Evolutionary conservation across 1,284 basidiomycete genomes (phyloP), one percentile per base, ranked within the genome.

Genomic region (Lignosus rhinocerotis): DNA sequence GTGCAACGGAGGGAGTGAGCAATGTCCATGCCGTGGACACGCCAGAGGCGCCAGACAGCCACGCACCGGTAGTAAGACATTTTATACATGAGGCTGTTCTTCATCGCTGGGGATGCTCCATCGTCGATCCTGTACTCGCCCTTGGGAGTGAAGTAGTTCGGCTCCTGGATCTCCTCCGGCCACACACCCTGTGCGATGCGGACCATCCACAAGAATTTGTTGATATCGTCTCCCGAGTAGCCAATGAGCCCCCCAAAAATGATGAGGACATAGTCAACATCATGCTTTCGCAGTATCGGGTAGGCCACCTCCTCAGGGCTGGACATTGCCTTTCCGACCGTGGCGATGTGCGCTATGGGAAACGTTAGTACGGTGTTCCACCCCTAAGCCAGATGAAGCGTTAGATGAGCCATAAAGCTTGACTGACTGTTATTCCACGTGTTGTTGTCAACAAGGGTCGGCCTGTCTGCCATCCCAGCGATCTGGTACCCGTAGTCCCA

Each of bases 401-500:
- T 48, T 17, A 2, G 8, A 25, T 42, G 9, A 30, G 17, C 19
- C 34, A 38, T 36, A 43, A 41, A 21, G 51, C 10, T 32, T 21
- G 25, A 80, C 91, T 67, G 65, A 94, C 93, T 99, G 78, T 99
- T 99, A 78, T 99, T 99, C 97, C 97, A 99, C 1, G 97, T 99
- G 74, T 99, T 99, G 80, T 99, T 99, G 76, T 99, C 97, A 10
- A 99, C 97, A 59, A 99, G 79, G 2, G 95, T 97, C n/a, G 93
- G 88, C 44, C 97, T 82, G 77, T 98, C 95, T 11, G 97, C 95
- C 93, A 99, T 98, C 50, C 97, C 97, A 44, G 96, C 94, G 70
- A 99, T 98, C 77, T 99, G 96, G 74, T 99, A 99, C 19, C 97
- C 97, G 69, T 99, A 99, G 77, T 99, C 97, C 97, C 97, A 99